Base-by-base conservation (phyloP, 179 eudicot genomes). In the Beta corolliflora region DNA sequence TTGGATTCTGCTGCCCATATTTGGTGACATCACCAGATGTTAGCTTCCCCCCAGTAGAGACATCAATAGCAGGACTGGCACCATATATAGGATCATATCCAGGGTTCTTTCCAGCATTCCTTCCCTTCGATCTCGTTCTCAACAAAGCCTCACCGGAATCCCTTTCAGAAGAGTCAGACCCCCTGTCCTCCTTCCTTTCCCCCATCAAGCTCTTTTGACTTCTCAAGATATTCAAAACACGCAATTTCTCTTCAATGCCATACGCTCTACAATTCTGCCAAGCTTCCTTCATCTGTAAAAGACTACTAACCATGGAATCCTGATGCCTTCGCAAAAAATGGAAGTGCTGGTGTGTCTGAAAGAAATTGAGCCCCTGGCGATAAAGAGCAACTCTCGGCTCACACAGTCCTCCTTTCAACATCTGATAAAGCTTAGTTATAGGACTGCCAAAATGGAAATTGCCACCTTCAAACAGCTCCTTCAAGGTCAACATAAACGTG, bases 351-450 rank as follows among this genome's bases (percentile, higher is more conserved):
- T 90, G 90, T 75, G 79, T 89, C 86, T 92, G 97, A 77, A 94
- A 92, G 83, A 88, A 94, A 80, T 63, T 86, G 81, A 91, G 77
- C 63, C 98, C 99, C 86, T 95, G 93, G 70, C 92, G 88, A 68
- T 97, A 97, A 72, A 97, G 88, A 46, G 98, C 89, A 61, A 97
- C 97, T 79, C 98, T 88, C 7, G 99, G 99, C 79, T 97, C 99
- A 71, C 97, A 94, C 80, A 92, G 76, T 55, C 99, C 98, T 61
- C 98, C 98, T 83, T 94, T 94, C 87, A 97, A 81, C 98, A 94
- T 91, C 75, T 89, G 87, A 81, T 88, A 94, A 59, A 97, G 81
- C 83, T 83, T 86, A 65, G 79, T 83, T 36, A 92, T 46, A 59
- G 99, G 99, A 86, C 88, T 93, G 18, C 97, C 97, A 78, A 97